Evolutionary conservation across 1,139 yeast species (phyloP), one percentile per base, ranked within the genome.

Genomic region (Scheffersomyces stambukii): DNA sequence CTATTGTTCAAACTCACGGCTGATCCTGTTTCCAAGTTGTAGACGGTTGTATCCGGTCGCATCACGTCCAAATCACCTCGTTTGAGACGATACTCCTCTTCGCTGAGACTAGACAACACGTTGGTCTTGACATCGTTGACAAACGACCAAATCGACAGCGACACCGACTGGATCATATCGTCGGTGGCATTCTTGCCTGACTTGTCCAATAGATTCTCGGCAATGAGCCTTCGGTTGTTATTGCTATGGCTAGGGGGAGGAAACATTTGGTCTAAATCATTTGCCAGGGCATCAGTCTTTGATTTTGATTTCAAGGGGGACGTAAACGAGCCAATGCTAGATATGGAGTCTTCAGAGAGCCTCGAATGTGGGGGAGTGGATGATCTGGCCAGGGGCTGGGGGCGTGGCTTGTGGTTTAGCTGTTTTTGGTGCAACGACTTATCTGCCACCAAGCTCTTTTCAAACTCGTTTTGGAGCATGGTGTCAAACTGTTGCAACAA

Each of bases 401-500:
- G 18, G 34, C 9, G 24, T 16, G 16, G 27, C 23, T 9, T 18
- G 15, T 4, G 30, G 9, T 19, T 16, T 11, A n/a, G 21, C 18
- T 8, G n/a, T 11, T 18, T 18, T 11, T 6, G 11, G 13, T 27
- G 27, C 20, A 14, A 20, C 7, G 28, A 23, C 22, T 27, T 24
- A 16, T 40, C 40, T 8, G 46, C 48, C 3, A 37, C 52, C 49
- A 60, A 59, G 17, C 59, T 77, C 54, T 49, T 73, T 43, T 81
- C 89, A 38, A 81, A 64, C 47, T 81, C 89, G 33, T 65, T 70
- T 46, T 76, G 85, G 16, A 81, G 57, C 56, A 80, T 64, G 28
- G 72, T 73, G 50, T 81, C 91, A 45, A 81, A 70, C 38, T 78
- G 86, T 42, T 78, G 84, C 24, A 81, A 64, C 33, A 80, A 61